Base-by-base conservation (phyloP, 139 green algal genomes). In the Coccomyxa sp. region DNA sequence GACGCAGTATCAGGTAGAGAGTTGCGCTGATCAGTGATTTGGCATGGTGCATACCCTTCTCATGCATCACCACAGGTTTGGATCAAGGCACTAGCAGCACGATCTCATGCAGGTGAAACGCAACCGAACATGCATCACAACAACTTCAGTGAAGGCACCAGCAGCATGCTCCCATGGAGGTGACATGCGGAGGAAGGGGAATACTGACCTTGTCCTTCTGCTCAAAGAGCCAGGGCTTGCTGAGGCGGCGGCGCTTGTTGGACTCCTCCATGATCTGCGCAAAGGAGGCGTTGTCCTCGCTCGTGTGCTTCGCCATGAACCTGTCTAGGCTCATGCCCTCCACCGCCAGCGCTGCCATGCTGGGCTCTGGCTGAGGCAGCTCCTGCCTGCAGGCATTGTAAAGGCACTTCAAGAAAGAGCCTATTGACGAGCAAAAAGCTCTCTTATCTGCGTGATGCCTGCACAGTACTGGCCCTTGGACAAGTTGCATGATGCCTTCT, bases 261-360 rank as follows among this genome's bases (percentile, higher is more conserved):
- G 80, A 83, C 33, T 64, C 76, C 71, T 92, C 88, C 55, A 95
- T 75, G 14, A 93, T 85, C 29, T 85, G 79, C 24, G 78, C 35
- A 68, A 97, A 98, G 39, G 85, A 89, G 22, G 91, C 91, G 55
- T 98, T 98, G 86, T 98, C 94, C 78, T 98, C 94, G 12, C 85
- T 90, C 24, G 90, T 95, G 87, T 94, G 88, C 0, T 50, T 37
- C 3, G 74, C 69, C 27, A 97, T 79, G 79, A 96, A 97, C 14
- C 70, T n/a, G 81, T 98, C 93, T 37, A 98, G 75, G 4, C 85
- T 82, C 7, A 89, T 22, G 5, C 50, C 50, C 2, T 18, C 50
- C 2, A 64, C 50, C 2, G 50, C 50, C 50, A 31, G 50, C 18
- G 50, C 50, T 31, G 5, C 50, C 1, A 64, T 18, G 50, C 50